Evolutionary conservation across 2,329 filamentous ascomycete genomes (phyloP), one percentile per base, ranked within the genome.

Genomic region (Cercospora sp.): DNA sequence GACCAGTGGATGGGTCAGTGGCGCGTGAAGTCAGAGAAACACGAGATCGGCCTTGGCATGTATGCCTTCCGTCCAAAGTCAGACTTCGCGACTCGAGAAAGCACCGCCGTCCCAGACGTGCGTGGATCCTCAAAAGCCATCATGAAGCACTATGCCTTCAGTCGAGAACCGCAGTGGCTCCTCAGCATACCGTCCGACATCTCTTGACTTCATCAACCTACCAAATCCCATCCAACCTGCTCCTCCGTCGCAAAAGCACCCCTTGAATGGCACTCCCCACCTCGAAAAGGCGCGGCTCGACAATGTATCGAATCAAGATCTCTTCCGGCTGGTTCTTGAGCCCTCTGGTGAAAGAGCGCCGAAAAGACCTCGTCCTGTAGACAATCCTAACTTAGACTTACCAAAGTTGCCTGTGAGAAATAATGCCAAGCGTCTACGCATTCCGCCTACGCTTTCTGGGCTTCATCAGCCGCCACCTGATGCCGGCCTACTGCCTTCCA

Each of bases 391-490:
- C 26, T 68, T 74, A 55, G 70, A 74, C 63, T 63, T 77, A 28
- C 82, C 82, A 2, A 81, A 81, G 68, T 78, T 80, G 21, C 80
- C 78, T 13, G 69, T 73, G 18, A 66, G 72, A 40, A 69, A 73
- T 45, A 70, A 71, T 57, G 70, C 69, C 34, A 78, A 78, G 58
- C 74, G 80, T 45, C 78, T 78, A 13, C 77, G 80, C 26, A 81
- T 85, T 60, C 83, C 83, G 12, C 83, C 83, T 7, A 77, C 84
- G 16, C 77, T 90, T 10, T 88, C 88, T 73, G 87, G 87, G 7
- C 77, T 90, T 53, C 87, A 89, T 77, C 87, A 90, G 70, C 88
- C 88, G 2, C 88, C 88, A 13, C 87, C 87, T 8, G 85, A 88
- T 75, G 86, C 86, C 57, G 84, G 85, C 12, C 77, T 89, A 6